Evolutionary conservation across 176 grass and related monocot genomes (phyloP).

Genomic region (Oryza brachyantha): DNA sequence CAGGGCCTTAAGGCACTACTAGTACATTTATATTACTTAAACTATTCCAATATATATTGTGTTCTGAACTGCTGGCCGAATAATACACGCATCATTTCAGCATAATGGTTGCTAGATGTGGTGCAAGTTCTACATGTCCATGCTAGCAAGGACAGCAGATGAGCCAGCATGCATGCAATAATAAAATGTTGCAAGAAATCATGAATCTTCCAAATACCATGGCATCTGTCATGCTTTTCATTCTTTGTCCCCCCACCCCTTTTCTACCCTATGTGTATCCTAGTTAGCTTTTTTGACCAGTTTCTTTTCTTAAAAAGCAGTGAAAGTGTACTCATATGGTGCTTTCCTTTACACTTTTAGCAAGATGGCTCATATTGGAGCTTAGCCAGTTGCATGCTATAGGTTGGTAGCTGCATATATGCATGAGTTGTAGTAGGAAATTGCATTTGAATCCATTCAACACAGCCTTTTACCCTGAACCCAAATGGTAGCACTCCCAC

Average conservation of each 20-base stretch:
- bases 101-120: slow-evolving; percentile 14
- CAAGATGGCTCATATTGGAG: slow-evolving; percentile 15
- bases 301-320: slow-evolving; percentile 50
- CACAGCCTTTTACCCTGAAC: neutral
- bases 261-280: slow-evolving; percentile 3
- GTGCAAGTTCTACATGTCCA: slow-evolving; percentile 3
- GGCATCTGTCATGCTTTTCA: slow-evolving; percentile 20
- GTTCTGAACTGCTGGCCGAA: neutral
- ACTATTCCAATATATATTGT: neutral
- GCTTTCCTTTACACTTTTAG: slow-evolving; percentile 15
- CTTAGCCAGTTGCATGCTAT: slow-evolving; percentile 2
- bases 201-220: slow-evolving; percentile 30
- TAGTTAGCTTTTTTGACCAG: slow-evolving; percentile 35
- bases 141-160: neutral
- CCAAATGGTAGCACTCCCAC: neutral
- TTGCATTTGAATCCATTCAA: slow-evolving; percentile 4
- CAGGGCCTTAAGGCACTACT: neutral
- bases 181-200: neutral
- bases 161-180: neutral
- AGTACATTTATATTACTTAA: neutral
- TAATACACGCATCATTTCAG: slow-evolving; percentile 18
- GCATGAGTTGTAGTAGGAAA: neutral
- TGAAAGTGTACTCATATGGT: slow-evolving; percentile 33
- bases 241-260: slow-evolving; percentile 27
- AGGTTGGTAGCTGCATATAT: neutral